Percentiles rank a stretch among this genome's conserved stretches.
phyloP scores from a whole-genome alignment of 177 flowering plant species.

The Vitis hybrid region DNA sequence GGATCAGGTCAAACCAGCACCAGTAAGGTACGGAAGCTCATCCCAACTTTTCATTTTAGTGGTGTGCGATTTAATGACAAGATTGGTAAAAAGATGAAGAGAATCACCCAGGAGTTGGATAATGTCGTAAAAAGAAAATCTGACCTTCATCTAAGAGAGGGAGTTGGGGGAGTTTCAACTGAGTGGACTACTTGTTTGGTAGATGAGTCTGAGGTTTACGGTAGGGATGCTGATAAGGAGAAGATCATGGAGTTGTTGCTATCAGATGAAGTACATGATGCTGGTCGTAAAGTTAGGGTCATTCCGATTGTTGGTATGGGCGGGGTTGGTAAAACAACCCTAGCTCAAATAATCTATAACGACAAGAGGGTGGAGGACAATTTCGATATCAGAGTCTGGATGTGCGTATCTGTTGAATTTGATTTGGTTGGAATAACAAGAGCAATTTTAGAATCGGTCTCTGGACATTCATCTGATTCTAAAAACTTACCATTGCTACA shows the following conservation, averaged over 20 bases:
- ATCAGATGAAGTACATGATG: background rate
- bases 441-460: constrained; percentile 11
- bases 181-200: constrained; percentile 10
- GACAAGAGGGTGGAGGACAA: constrained; percentile 3
- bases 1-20: background rate
- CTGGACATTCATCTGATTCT: background rate
- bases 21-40: background rate
- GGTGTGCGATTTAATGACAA: background rate
- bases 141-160: constrained; percentile 8
- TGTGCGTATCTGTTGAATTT: constrained; percentile 26
- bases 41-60: background rate
- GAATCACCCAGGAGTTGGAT: constrained; percentile 13
- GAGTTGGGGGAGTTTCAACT: background rate
- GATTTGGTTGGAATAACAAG: constrained; percentile 17
- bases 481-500: constrained; percentile 11
- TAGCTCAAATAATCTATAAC: constrained; percentile 29
- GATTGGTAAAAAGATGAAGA: background rate
- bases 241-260: constrained; percentile 16
- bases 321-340: constrained; percentile 32
- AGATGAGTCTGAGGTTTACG: constrained; percentile 16
- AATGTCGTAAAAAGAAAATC: background rate
- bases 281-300: background rate
- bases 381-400: constrained; percentile 23
- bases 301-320: constrained; percentile 31
- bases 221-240: constrained; percentile 26